Evolutionary conservation across 345 rosid species (phyloP).

Genomic region (Erysimum cheiranthoides): DNA sequence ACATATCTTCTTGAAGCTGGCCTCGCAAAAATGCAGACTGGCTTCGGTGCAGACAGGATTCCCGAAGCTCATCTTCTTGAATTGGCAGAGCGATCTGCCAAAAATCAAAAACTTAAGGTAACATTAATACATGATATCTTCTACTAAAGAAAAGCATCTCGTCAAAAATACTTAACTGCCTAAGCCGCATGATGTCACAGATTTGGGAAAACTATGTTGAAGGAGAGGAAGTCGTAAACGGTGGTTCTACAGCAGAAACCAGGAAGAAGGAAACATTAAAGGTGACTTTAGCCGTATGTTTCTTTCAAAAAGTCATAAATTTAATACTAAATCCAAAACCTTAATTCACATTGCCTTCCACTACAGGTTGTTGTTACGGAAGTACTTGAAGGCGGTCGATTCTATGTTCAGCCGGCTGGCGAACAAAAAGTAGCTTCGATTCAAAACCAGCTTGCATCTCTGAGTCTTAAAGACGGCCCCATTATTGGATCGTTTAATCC

Average conservation of each 20-base stretch:
- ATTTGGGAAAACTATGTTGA: slow-evolving; percentile 98
- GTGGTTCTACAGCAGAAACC: slow-evolving; percentile 62
- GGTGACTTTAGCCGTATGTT: slow-evolving; percentile 50
- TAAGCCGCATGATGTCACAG: slow-evolving; percentile 49
- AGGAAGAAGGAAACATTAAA: slow-evolving; percentile 88
- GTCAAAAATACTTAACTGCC: not conserved
- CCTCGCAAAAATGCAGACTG: slow-evolving; percentile 84
- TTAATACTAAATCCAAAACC: slow-evolving; percentile 13
- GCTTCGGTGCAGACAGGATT: slow-evolving; percentile 85
- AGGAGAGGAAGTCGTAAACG: slow-evolving; percentile 86
- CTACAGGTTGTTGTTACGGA: slow-evolving; percentile 92
- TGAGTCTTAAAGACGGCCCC: slow-evolving; percentile 79
- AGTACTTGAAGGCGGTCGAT: slow-evolving; percentile 86
- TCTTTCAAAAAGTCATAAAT: not conserved
- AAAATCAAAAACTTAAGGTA: slow-evolving; percentile 87
- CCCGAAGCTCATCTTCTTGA: slow-evolving; percentile 85
- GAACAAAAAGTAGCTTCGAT: slow-evolving; percentile 83
- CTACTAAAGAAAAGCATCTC: slow-evolving; percentile 13
- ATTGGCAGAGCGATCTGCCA: slow-evolving; percentile 88
- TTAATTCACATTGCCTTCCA: slow-evolving; percentile 13
- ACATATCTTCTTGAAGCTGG: slow-evolving; percentile 88
- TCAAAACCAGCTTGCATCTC: slow-evolving; percentile 77
- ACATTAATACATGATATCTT: slow-evolving; percentile 19
- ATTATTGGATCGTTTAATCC: slow-evolving; percentile 87
- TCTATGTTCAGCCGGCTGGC: slow-evolving; percentile 84